Evolutionary conservation across 768 basidiomycete species (phyloP), one percentile per base, ranked within the genome.

Genomic region (Serendipita indica): DNA sequence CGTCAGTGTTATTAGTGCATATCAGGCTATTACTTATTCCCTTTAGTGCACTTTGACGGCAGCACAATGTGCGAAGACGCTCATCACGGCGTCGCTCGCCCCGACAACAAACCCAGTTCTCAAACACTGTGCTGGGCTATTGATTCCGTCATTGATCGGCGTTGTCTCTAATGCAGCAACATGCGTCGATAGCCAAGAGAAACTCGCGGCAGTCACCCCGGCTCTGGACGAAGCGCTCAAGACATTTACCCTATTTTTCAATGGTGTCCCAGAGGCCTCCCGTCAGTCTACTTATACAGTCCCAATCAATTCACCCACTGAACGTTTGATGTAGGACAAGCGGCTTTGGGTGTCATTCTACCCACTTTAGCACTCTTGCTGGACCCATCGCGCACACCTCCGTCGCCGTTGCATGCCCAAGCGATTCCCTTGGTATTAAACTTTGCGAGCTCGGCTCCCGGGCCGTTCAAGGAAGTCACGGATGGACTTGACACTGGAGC

Each of bases 61-160:
- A 1, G 80, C 85, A 1, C 90, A 98, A 64, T 97, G 94, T 65
- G 81, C 86, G 1, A 88, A 86, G 66, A 93, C 92, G 0, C 72
- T 97, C 39, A 76, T 89, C 33, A 68, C 79, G 3, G 82, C 92
- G 7, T 54, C 49, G 20, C 32, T 54, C 2, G 84, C 89, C 0
- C 72, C 77, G 1, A 72, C 81, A 2, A 83, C 82, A 3, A 83
- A 79, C 57, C 70, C 78, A 0, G 70, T 83, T 10, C 77, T 98
- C 20, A 79, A 81, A 14, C 81, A 84, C 60, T 89, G 86, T 63
- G 75, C 79, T 4, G 76, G 79, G 49, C 74, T 86, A 39, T 73
- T 97, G 14, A 68, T 97, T 3, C 89, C 92, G 0, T 84, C 82
- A 0, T 71, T 94, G 60, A 80, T 97, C n/a, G 83, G 82, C 62